A percentile compares a stretch with the other conserved stretches of the same genome.
Evolutionary conservation across 2,329 filamentous ascomycete genomes (phyloP).

Genomic region (Fusarium clavum): DNA sequence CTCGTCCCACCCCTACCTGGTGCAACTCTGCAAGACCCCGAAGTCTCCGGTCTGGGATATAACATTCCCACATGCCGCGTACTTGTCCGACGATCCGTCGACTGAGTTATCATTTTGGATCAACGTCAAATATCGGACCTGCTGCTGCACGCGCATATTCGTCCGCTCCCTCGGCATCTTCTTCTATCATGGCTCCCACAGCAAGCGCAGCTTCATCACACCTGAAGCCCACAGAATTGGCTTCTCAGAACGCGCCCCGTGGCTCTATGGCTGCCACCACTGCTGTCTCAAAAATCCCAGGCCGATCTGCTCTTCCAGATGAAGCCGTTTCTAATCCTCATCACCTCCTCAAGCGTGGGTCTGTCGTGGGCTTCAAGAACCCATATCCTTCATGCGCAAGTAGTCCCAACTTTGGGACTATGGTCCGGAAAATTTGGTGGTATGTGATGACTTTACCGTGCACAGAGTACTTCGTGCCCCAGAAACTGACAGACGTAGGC

Average conservation of each 20-base stretch:
- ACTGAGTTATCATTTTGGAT: constrained; percentile 37
- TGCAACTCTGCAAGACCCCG: constrained; percentile 19
- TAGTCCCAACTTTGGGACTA: constrained; percentile 35
- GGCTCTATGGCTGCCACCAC: constrained; percentile 38
- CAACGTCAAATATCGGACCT: constrained; percentile 16
- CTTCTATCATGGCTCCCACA: constrained; percentile 37
- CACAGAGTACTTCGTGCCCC: not conserved
- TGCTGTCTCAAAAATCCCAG: constrained; percentile 52
- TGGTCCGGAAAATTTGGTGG: constrained; percentile 53
- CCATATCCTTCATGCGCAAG: constrained; percentile 60
- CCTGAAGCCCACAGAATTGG: constrained; percentile 31
- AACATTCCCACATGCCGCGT: constrained; percentile 42
- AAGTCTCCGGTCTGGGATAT: constrained; percentile 27
- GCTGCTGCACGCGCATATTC: constrained; percentile 19
- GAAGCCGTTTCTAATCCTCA: constrained; percentile 60
- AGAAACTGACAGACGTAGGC: constrained; percentile 45
- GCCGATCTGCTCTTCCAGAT: constrained; percentile 53
- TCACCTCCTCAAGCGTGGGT: constrained; percentile 58
- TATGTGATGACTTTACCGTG: constrained; percentile 40
- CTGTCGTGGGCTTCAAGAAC: constrained; percentile 60
- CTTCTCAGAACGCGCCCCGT: constrained; percentile 23
- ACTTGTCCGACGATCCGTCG: constrained; percentile 33
- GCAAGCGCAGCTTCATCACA: constrained; percentile 28
- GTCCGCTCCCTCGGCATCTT: constrained; percentile 22
- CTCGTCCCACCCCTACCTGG: constrained; percentile 22